A percentile compares a stretch with the other conserved stretches of the same genome.
phyloP scores from a whole-genome alignment of 106 monocot species.

The Phalaenopsis equestris region DNA sequence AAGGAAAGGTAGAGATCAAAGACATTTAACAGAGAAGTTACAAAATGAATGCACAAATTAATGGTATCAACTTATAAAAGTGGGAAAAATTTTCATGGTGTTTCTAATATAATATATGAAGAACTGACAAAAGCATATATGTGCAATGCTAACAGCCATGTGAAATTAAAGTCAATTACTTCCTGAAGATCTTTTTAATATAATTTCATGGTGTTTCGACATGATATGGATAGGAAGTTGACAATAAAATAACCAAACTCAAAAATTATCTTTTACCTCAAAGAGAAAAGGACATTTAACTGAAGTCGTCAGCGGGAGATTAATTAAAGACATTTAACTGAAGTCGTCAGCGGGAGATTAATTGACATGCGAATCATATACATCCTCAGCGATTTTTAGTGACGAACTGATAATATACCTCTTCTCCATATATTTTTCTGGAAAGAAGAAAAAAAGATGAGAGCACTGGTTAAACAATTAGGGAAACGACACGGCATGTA shows the following conservation, averaged over 20 bases:
- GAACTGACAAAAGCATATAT: background rate
- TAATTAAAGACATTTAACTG: background rate
- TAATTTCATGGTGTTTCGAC: background rate
- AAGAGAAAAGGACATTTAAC: background rate
- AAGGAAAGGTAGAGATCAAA: background rate
- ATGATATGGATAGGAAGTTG: background rate
- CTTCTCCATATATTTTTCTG: conserved; percentile 80
- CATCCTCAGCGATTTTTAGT: background rate
- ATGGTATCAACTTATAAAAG: too few species aligned
- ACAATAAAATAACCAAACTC: background rate
- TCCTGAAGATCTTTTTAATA: background rate
- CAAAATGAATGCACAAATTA: too few species aligned
- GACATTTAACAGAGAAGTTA: background rate
- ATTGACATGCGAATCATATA: background rate
- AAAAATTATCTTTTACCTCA: background rate
- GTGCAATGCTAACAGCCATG: background rate
- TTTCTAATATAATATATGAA: background rate
- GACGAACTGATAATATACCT: conserved; percentile 47
- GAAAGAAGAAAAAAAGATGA: background rate
- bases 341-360: background rate
- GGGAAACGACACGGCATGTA: background rate
- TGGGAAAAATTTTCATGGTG: too few species aligned
- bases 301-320: background rate
- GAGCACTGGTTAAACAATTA: background rate
- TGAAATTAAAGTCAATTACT: background rate